These are phyloP conservation scores for Hyphopichia burtonii DNA, from an alignment of 1,139 yeast species.

Conservation along the genomic window DNA sequence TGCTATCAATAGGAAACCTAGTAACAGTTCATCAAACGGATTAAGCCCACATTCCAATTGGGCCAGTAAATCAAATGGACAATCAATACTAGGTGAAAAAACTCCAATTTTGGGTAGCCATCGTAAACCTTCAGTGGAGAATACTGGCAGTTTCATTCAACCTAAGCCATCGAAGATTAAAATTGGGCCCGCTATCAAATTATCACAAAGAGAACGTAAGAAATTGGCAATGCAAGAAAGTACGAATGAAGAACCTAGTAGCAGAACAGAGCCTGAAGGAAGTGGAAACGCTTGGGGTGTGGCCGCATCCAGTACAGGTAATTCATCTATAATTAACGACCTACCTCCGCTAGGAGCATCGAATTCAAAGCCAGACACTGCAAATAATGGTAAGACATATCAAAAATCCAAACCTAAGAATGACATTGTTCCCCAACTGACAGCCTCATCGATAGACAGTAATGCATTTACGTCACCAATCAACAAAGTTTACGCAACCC, in stretches of 20 bases:
- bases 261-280: neutral
- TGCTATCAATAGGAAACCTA: slow-evolving; percentile 2
- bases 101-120: slow-evolving; percentile 8
- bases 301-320: slow-evolving; percentile 11
- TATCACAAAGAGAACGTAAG: slow-evolving; percentile 56
- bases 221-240: slow-evolving; percentile 15
- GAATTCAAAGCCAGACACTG: neutral
- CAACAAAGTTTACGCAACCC: slow-evolving; percentile 7
- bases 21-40: slow-evolving; percentile 10
- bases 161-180: slow-evolving; percentile 23
- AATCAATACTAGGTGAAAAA: slow-evolving; percentile 13
- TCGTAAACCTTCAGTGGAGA: slow-evolving; percentile 5
- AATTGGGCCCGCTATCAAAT: slow-evolving; percentile 27
- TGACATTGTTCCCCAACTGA: neutral
- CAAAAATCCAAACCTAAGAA: neutral
- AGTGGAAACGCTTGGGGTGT: slow-evolving; percentile 8
- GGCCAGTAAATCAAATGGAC: slow-evolving; percentile 22
- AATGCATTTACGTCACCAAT: neutral
- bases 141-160: neutral
- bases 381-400: neutral
- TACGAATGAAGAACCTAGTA: neutral
- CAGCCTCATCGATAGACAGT: slow-evolving; percentile 1
- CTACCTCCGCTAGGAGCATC: slow-evolving; percentile 1
- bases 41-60: slow-evolving; percentile 33
- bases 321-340: neutral